phyloP scores from a whole-genome alignment of 2,329 filamentous ascomycete species.

The Aureobasidium sp. region DNA sequence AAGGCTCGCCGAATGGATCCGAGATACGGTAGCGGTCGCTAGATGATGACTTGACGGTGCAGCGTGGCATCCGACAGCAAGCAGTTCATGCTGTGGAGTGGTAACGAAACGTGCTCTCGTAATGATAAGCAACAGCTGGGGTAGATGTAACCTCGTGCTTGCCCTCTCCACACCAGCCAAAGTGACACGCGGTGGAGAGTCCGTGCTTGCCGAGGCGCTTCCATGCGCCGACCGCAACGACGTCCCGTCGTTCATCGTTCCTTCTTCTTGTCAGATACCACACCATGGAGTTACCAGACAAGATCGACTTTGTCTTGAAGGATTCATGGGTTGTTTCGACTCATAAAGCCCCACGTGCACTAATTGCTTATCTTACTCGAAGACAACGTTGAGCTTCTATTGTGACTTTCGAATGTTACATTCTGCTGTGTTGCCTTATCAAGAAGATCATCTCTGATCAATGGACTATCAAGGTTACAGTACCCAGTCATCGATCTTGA shows the following conservation, averaged over 20 bases:
- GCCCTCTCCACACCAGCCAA: neutral
- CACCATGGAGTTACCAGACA: neutral
- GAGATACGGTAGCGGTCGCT: conserved; percentile 6
- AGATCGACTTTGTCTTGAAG: neutral
- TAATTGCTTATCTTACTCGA: conserved; percentile 1
- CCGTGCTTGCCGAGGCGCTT: neutral
- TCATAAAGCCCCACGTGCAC: neutral
- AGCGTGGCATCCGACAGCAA: conserved; percentile 6
- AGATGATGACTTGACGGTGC: neutral
- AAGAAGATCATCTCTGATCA: neutral
- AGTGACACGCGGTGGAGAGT: conserved; percentile 1
- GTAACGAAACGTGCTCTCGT: conserved; percentile 11
- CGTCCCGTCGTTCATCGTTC: neutral
- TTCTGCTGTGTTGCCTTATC: neutral
- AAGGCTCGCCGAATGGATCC: neutral
- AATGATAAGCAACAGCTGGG: conserved; percentile 3
- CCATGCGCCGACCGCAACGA: neutral
- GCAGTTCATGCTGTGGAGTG: conserved; percentile 2
- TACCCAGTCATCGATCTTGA: neutral
- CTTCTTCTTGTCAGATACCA: conserved; percentile 3
- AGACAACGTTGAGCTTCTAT: neutral
- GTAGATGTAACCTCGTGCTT: conserved; percentile 5
- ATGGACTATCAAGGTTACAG: neutral
- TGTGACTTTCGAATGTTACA: neutral
- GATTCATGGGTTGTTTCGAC: neutral